These are phyloP conservation scores for Candida anglica DNA, from an alignment of 805 yeast species.

Conservation along the genomic window DNA sequence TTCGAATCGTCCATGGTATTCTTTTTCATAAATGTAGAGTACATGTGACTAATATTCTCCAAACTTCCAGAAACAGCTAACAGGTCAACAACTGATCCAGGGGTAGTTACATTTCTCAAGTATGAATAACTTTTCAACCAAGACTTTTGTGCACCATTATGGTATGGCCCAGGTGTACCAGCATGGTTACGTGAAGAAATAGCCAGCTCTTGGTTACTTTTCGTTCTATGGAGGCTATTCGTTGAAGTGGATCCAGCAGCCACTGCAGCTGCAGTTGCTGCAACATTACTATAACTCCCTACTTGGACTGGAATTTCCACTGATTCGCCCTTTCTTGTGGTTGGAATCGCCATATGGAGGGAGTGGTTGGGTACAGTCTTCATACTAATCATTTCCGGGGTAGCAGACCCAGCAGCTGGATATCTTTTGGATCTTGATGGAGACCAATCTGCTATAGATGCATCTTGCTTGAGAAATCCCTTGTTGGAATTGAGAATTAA, in stretches of 20 bases:
- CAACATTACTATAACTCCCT: conserved; percentile 15
- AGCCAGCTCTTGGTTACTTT: neutral
- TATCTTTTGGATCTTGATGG: conserved; percentile 7
- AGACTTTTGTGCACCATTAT: conserved; percentile 5
- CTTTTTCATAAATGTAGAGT: conserved; percentile 17
- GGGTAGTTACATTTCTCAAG: conserved; percentile 10
- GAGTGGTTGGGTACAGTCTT: conserved; percentile 19
- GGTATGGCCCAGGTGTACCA: neutral
- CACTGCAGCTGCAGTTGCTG: neutral
- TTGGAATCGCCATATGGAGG: conserved; percentile 72
- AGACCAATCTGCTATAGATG: conserved; percentile 1
- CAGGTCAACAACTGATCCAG: conserved; percentile 1
- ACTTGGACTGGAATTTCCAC: conserved; percentile 58
- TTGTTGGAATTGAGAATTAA: conserved; percentile 8
- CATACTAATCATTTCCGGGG: conserved; percentile 1
- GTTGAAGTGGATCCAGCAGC: conserved; percentile 1
- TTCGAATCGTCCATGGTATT: conserved; percentile 9
- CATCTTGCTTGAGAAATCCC: conserved; percentile 8
- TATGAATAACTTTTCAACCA: conserved; percentile 30
- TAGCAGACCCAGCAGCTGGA: conserved; percentile 4
- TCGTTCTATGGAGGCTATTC: conserved; percentile 1
- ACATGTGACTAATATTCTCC: conserved; percentile 23
- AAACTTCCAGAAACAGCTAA: conserved; percentile 16
- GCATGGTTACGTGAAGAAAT: neutral
- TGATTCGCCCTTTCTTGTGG: conserved; percentile 74